Percentiles rank a stretch among this genome's conserved stretches.
Evolutionary conservation across 257 asterid genomes (phyloP).

Genomic region (Solanum chmielewskii): DNA sequence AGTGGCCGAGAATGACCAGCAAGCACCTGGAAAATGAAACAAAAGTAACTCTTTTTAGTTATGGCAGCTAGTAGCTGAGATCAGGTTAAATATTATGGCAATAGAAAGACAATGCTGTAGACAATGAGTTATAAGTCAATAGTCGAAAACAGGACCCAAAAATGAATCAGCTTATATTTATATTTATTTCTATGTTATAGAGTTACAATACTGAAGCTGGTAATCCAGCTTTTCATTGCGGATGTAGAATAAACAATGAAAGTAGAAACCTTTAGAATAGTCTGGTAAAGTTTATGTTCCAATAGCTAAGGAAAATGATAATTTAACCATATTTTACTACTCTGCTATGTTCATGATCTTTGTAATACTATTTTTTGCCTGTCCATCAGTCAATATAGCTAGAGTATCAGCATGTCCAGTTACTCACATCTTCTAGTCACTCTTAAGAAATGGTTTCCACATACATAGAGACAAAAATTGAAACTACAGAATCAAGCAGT

Average conservation of each 20-base stretch:
- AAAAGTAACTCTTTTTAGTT: not conserved
- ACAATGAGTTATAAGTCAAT: not conserved
- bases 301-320: not conserved
- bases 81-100: not conserved
- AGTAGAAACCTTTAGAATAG: not conserved
- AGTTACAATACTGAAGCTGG: not conserved
- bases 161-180: not conserved
- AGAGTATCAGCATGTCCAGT: not conserved
- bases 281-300: not conserved
- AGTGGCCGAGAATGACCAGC: slow-evolving; percentile 97
- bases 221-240: not conserved
- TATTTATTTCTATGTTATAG: not conserved
- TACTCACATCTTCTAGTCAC: not conserved
- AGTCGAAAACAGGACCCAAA: not conserved
- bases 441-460: not conserved
- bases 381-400: not conserved
- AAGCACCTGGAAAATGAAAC: slow-evolving; percentile 49
- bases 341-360: not conserved
- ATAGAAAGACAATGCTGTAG: not conserved
- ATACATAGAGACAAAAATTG: not conserved
- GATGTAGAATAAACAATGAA: not conserved
- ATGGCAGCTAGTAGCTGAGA: not conserved
- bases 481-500: not conserved
- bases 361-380: not conserved
- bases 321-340: not conserved